Evolutionary conservation across 73 alveolate genomes (phyloP), one percentile per base, ranked within the genome.

Genomic region (Stentor roeselii): DNA sequence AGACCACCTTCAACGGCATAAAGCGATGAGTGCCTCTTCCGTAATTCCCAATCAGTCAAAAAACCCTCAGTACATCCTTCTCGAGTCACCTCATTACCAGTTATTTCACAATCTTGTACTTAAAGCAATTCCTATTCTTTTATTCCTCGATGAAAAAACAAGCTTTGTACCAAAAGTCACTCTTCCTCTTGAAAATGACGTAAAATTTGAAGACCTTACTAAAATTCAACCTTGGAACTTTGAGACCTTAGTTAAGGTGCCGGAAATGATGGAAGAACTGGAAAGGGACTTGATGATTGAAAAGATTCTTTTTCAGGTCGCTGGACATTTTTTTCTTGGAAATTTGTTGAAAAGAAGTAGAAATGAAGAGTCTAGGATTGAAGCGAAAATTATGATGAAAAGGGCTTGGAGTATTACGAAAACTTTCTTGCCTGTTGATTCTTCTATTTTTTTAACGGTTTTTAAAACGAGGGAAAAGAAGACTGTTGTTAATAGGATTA

Each of bases 51-150:
- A 21, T 27, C 27, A 21, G 80, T 27, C n/a, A 30, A 67, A 67
- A 21, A 21, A 67, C 27, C 80, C 21, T 1, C 80, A 67, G 80
- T 67, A 67, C 34, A 34, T 11, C 1, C 2, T 67, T 27, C 34
- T 67, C 21, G 80, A 67, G 21, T 27, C 42, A 27, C 80, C 80
- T 67, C 80, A 67, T 32, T 67, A 67, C 2, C n/a, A 67, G 34
- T 27, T 21, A 11, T 67, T 21, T 2, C 80, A 67, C 34, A 67
- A 67, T 1, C 11, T 32, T 30, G 80, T 67, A 40, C n/a, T 2
- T 1, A 67, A 67, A 2, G 80, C 80, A 1, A 67, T 67, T 14
- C 80, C 80, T 1, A 67, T 67, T 30, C 37, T 67, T 15, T 21
- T 21, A 32, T 67, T 30, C 34, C 34, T 67, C 21, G 80, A 67